A percentile compares a stretch with the other conserved stretches of the same genome.
Evolutionary conservation across 139 green algal species (phyloP).

Genomic region (Chlamydomonas sp.): DNA sequence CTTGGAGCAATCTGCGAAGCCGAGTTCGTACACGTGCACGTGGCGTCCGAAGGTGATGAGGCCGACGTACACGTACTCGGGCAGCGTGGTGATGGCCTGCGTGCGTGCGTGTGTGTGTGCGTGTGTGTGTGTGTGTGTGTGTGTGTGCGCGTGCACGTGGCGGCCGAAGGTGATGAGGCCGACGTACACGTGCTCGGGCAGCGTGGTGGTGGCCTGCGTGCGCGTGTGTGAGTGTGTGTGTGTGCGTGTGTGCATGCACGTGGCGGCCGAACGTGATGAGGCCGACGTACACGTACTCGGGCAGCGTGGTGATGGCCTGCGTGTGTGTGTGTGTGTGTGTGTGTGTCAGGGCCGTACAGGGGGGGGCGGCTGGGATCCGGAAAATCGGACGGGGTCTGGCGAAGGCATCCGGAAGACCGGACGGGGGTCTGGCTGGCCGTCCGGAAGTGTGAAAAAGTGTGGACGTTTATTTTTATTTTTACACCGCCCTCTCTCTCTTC

Average conservation of each 20-base stretch:
- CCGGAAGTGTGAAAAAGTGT: too few relatives aligned
- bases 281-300: constrained; percentile 58
- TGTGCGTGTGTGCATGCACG: too few relatives aligned
- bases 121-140: neutral
- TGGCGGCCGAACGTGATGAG: constrained; percentile 95
- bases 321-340: too few relatives aligned
- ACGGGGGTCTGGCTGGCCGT: too few relatives aligned
- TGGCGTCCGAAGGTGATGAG: constrained; percentile 95
- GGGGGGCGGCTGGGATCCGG: too few relatives aligned
- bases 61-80: constrained; percentile 58
- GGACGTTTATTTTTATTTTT: too few relatives aligned
- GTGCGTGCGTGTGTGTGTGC: too few relatives aligned
- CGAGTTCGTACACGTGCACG: constrained; percentile 97
- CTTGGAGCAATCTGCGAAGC: constrained; percentile 82
- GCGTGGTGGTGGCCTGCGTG: constrained; percentile 44
- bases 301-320: constrained; percentile 51
- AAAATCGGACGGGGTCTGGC: too few relatives aligned
- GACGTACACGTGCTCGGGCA: constrained; percentile 62
- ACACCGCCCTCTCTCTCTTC: too few relatives aligned
- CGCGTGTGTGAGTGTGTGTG: too few relatives aligned
- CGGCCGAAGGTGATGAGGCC: constrained; percentile 92
- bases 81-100: constrained; percentile 45
- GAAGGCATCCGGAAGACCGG: too few relatives aligned
- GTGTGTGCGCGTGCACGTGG: constrained; percentile 92
- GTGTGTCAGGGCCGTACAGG: too few relatives aligned